Evolutionary conservation across 208 protist species (phyloP), one percentile per base, ranked within the genome.

Genomic region (Trichomonas tenax): DNA sequence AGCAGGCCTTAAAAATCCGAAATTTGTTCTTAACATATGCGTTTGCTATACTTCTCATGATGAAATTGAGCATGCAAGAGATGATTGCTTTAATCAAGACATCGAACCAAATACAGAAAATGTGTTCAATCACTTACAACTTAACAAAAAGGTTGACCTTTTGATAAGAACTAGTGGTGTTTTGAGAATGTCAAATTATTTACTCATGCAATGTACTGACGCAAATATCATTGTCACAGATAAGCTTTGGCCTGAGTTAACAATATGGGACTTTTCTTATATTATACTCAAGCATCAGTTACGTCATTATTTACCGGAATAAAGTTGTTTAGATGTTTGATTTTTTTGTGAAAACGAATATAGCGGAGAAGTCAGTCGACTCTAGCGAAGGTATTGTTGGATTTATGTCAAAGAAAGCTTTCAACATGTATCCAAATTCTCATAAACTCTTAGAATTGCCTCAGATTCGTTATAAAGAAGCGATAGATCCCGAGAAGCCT

Each of bases 11-110:
- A 51, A 93, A 51, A 93, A 93, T 93, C 86, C 86, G 31, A 44
- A 93, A 41, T 93, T 93, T 26, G 38, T 93, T 51, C 86, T 93
- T 21, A 93, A 93, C 17, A 93, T 93, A 38, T 93, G 86, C 21
- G 86, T 51, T 21, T 93, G 86, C 31, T 93, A 93, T 38, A 93
- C 86, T 31, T 48, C 86, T 38, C 86, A 93, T 38, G 86, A 93
- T 51, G 86, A 93, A 93, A 93, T 93, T 17, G 86, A 93, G 46
- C 40, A 41, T 26, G 40, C 86, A 93, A 23, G 86, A 40, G 86
- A 93, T 26, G 45, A 93, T 49, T 93, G 86, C 21, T 51, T 51
- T 38, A 10, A 38, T 34, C 23, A 93, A 38, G 8, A 51, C 6
- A 38, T 51, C 4, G 17, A 21, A 38, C 86, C 86, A 21, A 93